A percentile compares a stretch with the other conserved stretches of the same genome.
phyloP scores from a whole-genome alignment of 1,139 yeast genomes.

The Sugiyamaella neomexicana region DNA sequence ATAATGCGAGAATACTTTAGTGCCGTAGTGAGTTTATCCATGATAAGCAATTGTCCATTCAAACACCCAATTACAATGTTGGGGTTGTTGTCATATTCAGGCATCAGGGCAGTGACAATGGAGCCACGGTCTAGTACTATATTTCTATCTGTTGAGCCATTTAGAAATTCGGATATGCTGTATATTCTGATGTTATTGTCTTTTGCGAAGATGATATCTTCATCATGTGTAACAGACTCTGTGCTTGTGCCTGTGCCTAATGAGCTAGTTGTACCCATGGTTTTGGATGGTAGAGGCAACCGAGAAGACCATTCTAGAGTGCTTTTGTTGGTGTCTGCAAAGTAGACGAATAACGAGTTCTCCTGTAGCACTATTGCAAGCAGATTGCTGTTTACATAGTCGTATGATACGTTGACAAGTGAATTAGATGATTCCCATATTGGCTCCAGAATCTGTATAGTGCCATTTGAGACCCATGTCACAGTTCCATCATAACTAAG shows the following conservation, averaged over 20 bases:
- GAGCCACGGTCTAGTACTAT: constrained; percentile 1
- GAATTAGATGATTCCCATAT: constrained; percentile 21
- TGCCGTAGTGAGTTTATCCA: constrained; percentile 20
- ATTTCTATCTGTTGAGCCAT: constrained; percentile 11
- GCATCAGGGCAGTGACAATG: background rate
- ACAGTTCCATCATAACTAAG: constrained; percentile 28
- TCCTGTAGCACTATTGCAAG: constrained; percentile 18
- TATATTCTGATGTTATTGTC: constrained; percentile 20
- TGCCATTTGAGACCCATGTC: constrained; percentile 29
- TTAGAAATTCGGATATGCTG: constrained; percentile 23
- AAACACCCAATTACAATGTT: constrained; percentile 25
- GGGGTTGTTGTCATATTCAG: background rate
- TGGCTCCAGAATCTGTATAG: constrained; percentile 30
- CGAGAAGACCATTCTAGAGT: constrained; percentile 7
- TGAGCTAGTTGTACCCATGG: background rate
- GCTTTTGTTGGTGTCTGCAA: constrained; percentile 10
- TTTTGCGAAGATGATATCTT: constrained; percentile 23
- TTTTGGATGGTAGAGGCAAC: background rate
- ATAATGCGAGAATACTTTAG: constrained; percentile 18
- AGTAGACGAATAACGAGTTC: constrained; percentile 9
- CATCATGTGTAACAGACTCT: constrained; percentile 18
- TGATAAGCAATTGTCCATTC: constrained; percentile 22
- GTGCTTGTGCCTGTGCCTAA: background rate
- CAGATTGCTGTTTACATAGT: background rate
- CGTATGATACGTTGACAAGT: constrained; percentile 7